phyloP scores from a whole-genome alignment of 352 stramenopile genomes.

The Phytophthora uliginosa region DNA sequence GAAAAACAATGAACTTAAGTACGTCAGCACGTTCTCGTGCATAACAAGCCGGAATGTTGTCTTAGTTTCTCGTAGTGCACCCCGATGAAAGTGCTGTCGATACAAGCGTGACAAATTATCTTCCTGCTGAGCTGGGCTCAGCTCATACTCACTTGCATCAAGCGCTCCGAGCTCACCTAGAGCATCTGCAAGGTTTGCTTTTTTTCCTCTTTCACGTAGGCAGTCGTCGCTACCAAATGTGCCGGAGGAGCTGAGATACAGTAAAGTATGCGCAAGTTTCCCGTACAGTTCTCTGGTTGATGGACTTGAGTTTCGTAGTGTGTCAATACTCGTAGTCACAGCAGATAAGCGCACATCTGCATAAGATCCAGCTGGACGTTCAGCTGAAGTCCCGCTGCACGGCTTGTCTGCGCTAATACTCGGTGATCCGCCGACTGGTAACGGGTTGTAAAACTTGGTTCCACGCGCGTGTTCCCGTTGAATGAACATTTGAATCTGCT shows the following conservation, averaged over 20 bases:
- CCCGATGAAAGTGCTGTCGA: constrained; percentile 63
- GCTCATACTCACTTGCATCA: constrained; percentile 65
- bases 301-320: constrained; percentile 29
- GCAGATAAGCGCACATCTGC: constrained; percentile 38
- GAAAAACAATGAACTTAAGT: constrained; percentile 77
- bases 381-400: neutral
- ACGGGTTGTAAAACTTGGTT: constrained; percentile 65
- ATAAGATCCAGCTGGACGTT: constrained; percentile 9
- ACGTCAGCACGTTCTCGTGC: constrained; percentile 70
- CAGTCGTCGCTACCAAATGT: constrained; percentile 19
- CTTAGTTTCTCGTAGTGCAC: constrained; percentile 64
- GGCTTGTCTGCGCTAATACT: neutral
- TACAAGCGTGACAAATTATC: constrained; percentile 67
- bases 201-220: constrained; percentile 14
- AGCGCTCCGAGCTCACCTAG: constrained; percentile 78
- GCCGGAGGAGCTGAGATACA: constrained; percentile 56
- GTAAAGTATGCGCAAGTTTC: constrained; percentile 64
- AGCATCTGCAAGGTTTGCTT: constrained; percentile 57
- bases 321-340: constrained; percentile 39
- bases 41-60: constrained; percentile 56
- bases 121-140: constrained; percentile 61
- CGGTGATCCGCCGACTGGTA: constrained; percentile 14
- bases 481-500: constrained; percentile 76
- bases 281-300: constrained; percentile 33
- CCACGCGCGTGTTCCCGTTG: constrained; percentile 52